Evolutionary conservation across 352 stramenopile species (phyloP).

Genomic region (Phytophthora lateralis): DNA sequence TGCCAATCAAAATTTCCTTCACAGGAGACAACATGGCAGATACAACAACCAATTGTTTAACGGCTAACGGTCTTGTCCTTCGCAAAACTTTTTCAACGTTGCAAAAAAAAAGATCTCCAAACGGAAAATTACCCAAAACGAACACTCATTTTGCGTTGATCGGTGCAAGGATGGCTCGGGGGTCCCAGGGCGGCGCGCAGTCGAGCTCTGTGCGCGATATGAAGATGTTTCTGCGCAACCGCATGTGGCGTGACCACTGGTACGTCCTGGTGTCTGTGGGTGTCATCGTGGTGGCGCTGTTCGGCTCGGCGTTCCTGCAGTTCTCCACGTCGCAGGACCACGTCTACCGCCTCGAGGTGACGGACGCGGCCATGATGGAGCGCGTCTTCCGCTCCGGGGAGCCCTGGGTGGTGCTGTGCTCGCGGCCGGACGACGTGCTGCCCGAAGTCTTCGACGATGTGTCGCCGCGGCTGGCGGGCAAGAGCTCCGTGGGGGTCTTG

Average conservation of each 20-base stretch:
- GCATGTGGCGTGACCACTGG: conserved; percentile 85
- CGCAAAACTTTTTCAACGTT: background rate
- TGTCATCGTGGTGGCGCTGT: conserved; percentile 64
- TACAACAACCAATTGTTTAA: background rate
- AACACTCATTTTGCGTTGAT: conserved; percentile 4
- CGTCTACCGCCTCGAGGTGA: conserved; percentile 70
- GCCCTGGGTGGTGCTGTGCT: conserved; percentile 83
- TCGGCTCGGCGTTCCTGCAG: conserved; percentile 65
- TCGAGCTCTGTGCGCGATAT: conserved; percentile 72
- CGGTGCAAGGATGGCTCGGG: conserved; percentile 27
- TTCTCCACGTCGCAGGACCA: conserved; percentile 65
- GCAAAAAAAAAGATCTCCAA: background rate
- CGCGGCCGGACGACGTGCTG: conserved; percentile 66
- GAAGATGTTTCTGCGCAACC: conserved; percentile 83
- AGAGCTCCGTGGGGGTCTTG: conserved; percentile 69
- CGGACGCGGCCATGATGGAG: conserved; percentile 53
- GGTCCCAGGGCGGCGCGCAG: conserved; percentile 34
- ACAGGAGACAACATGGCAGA: conserved; percentile 66
- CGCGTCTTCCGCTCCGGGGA: conserved; percentile 83
- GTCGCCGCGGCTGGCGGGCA: conserved; percentile 54
- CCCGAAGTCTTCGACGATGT: conserved; percentile 77
- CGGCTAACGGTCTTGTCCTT: background rate
- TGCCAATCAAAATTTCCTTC: conserved; percentile 74
- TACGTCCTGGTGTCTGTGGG: conserved; percentile 54
- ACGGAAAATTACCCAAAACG: background rate